phyloP scores from a whole-genome alignment of 495 filamentous ascomycete species.

The Aspergillus heteromorphus region DNA sequence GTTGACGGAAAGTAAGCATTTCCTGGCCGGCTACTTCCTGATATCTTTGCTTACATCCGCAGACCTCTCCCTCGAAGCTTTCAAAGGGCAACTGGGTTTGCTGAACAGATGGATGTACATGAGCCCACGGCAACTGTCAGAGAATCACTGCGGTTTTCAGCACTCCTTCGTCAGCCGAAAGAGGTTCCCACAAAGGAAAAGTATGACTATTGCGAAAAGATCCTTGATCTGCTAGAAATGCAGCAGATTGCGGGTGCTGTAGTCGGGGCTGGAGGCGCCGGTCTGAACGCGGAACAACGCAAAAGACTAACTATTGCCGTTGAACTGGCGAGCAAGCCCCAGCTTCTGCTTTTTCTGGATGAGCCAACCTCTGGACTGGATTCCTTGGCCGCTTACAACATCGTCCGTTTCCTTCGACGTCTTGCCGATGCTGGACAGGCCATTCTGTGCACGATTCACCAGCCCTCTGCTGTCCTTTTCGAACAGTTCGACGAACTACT shows the following conservation, averaged over 20 bases:
- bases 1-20: conserved; percentile 46
- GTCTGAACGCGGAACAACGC: conserved; percentile 56
- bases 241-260: conserved; percentile 49
- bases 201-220: conserved; percentile 56
- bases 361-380: conserved; percentile 77
- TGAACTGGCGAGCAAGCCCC: conserved; percentile 63
- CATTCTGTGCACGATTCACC: conserved; percentile 76
- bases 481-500: conserved; percentile 70
- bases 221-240: conserved; percentile 59
- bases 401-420: conserved; percentile 59
- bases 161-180: conserved; percentile 53
- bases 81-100: conserved; percentile 52
- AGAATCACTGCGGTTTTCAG: conserved; percentile 56
- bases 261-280: conserved; percentile 48
- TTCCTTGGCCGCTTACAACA: conserved; percentile 58
- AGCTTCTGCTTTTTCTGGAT: conserved; percentile 66
- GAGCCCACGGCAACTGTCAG: conserved; percentile 56
- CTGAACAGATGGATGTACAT: conserved; percentile 61
- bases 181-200: conserved; percentile 54
- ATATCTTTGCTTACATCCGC: conserved; percentile 5
- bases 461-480: conserved; percentile 68
- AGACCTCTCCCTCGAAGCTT: conserved; percentile 44
- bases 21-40: background rate
- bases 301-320: conserved; percentile 65
- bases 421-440: conserved; percentile 66